Evolutionary conservation across 2,329 filamentous ascomycete genomes (phyloP).

Genomic region (Dendrostoma leiphaemia): DNA sequence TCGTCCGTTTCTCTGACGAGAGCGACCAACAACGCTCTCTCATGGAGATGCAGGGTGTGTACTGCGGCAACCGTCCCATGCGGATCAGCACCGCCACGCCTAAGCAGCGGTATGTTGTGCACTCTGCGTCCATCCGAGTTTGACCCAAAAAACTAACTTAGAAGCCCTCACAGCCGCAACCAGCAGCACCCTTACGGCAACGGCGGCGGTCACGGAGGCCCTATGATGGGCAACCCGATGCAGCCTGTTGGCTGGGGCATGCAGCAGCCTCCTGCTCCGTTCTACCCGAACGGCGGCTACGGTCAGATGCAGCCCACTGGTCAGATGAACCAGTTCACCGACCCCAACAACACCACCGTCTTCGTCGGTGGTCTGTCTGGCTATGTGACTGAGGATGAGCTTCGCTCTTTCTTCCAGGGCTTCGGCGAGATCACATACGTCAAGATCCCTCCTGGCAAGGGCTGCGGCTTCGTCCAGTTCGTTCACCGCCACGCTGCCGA

Average conservation of each 20-base stretch:
- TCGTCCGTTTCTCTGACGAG: constrained; percentile 95
- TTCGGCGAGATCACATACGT: constrained; percentile 99
- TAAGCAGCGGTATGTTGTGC: constrained; percentile 69
- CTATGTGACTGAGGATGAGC: constrained; percentile 98
- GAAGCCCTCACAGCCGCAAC: constrained; percentile 31
- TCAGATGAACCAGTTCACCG: constrained; percentile 97
- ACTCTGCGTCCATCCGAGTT: not conserved
- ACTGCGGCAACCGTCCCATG: constrained; percentile 98
- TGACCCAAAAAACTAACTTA: not conserved
- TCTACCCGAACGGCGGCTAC: constrained; percentile 17
- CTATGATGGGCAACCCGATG: constrained; percentile 37
- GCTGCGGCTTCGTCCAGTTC: constrained; percentile 98
- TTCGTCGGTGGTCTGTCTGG: constrained; percentile 96
- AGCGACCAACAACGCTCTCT: constrained; percentile 93
- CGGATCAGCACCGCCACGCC: constrained; percentile 96
- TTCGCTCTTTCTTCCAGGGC: constrained; percentile 99
- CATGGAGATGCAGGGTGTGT: constrained; percentile 98
- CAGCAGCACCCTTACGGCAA: constrained; percentile 32
- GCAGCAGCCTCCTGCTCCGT: constrained; percentile 21
- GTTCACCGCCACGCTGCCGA: constrained; percentile 97
- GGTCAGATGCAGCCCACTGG: constrained; percentile 34
- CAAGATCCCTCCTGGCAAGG: constrained; percentile 99
- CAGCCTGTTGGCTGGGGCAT: constrained; percentile 43
- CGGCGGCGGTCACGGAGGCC: constrained; percentile 32
- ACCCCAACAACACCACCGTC: constrained; percentile 98